phyloP scores from a whole-genome alignment of 345 rosid genomes.

The Raphanus sativus region DNA sequence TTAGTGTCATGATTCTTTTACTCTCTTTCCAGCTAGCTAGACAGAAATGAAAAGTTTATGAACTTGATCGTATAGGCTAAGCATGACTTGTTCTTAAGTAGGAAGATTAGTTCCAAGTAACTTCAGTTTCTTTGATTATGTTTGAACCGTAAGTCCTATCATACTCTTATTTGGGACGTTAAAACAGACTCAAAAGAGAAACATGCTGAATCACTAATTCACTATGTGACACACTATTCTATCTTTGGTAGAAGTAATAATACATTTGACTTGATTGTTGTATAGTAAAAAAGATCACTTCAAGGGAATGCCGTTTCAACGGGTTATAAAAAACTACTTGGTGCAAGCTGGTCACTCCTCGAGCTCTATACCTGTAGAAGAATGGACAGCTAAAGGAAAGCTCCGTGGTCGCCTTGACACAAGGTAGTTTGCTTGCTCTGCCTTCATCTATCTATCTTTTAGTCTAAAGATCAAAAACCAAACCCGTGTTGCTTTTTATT shows the following conservation, averaged over 20 bases:
- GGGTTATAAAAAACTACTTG: conserved; percentile 78
- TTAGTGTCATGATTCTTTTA: conserved; percentile 31
- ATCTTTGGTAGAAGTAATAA: background rate
- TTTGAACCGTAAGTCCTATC: background rate
- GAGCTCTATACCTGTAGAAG: conserved; percentile 60
- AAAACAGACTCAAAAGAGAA: background rate
- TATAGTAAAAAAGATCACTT: conserved; percentile 75
- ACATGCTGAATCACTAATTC: background rate
- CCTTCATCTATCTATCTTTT: background rate
- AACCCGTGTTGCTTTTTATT: background rate
- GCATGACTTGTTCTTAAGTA: conserved; percentile 2
- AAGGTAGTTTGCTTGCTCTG: conserved; percentile 43
- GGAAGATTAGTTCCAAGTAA: background rate
- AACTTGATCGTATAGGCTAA: conserved; percentile 1
- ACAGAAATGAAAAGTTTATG: background rate
- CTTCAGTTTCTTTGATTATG: background rate
- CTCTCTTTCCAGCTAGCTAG: conserved; percentile 1
- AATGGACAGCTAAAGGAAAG: conserved; percentile 81
- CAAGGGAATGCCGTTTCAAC: conserved; percentile 80
- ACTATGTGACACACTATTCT: background rate
- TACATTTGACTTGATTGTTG: conserved; percentile 23
- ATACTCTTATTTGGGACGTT: background rate
- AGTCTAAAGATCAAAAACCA: background rate
- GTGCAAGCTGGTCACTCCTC: conserved; percentile 77
- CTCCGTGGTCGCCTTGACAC: conserved; percentile 62